phyloP scores from a whole-genome alignment of 2,329 filamentous ascomycete species.

The Beauveria australis region DNA sequence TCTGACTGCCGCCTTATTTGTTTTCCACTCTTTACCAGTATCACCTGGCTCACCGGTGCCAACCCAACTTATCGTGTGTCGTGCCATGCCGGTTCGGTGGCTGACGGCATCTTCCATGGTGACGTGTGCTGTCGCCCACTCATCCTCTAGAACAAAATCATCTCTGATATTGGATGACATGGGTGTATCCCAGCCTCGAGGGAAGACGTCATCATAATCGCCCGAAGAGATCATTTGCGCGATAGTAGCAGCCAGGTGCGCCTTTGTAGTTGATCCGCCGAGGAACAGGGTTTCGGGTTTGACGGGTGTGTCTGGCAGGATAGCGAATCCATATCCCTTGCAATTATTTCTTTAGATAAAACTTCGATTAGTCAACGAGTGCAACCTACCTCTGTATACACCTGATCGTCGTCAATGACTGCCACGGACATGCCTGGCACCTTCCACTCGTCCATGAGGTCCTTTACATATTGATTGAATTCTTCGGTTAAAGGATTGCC shows the following conservation, averaged over 20 bases:
- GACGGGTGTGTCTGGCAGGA: background rate
- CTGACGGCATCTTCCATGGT: slow-evolving; percentile 46
- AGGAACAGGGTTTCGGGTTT: background rate
- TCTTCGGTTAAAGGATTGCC: slow-evolving; percentile 14
- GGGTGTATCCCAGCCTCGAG: slow-evolving; percentile 35
- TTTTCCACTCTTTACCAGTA: background rate
- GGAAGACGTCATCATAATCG: background rate
- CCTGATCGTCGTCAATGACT: slow-evolving; percentile 19
- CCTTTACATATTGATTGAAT: slow-evolving; percentile 12
- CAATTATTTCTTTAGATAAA: background rate
- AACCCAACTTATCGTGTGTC: background rate
- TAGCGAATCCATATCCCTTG: background rate
- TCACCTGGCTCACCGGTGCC: background rate
- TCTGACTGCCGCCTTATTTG: background rate
- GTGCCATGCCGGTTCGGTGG: slow-evolving; percentile 37
- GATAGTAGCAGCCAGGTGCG: background rate
- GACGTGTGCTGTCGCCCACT: slow-evolving; percentile 37
- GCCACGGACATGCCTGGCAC: slow-evolving; percentile 21
- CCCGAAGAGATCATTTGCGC: background rate
- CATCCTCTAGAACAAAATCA: slow-evolving; percentile 42
- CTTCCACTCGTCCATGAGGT: slow-evolving; percentile 19
- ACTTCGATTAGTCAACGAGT: background rate
- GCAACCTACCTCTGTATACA: slow-evolving; percentile 19
- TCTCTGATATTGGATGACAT: slow-evolving; percentile 39
- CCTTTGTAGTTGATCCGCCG: background rate